These are phyloP conservation scores for Ganoderma boninense DNA, from an alignment of 1,284 basidiomycete genomes.

Conservation along the genomic window DNA sequence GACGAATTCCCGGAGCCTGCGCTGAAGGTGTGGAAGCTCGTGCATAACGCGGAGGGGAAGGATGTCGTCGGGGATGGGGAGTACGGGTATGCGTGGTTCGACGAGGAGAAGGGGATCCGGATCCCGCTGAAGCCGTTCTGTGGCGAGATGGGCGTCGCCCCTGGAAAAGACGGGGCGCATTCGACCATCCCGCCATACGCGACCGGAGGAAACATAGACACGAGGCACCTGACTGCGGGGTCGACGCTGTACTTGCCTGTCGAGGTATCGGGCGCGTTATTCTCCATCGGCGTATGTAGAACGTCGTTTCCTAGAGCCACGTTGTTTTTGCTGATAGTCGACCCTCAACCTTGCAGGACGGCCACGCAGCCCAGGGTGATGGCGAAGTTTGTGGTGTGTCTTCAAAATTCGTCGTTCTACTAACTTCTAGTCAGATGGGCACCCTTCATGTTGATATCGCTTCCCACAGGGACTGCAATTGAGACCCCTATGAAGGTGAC, in stretches of 20 bases:
- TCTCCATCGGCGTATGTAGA: conserved; percentile 64
- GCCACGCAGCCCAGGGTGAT: conserved; percentile 72
- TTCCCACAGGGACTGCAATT: conserved; percentile 60
- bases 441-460: neutral
- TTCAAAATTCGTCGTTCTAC: neutral
- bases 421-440: too few relatives aligned
- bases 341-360: conserved; percentile 50
- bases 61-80: conserved; percentile 25
- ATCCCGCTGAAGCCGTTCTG: conserved; percentile 63
- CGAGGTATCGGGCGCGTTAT: conserved; percentile 66
- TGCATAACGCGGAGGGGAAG: conserved; percentile 30
- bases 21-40: conserved; percentile 64
- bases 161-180: conserved; percentile 56
- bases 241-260: conserved; percentile 64
- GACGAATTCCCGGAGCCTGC: conserved; percentile 61
- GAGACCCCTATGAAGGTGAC: conserved; percentile 67
- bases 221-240: conserved; percentile 60
- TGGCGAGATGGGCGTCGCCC: conserved; percentile 74
- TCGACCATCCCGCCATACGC: conserved; percentile 70
- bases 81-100: conserved; percentile 55
- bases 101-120: conserved; percentile 55
- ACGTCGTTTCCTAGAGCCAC: neutral
- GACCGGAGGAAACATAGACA: conserved; percentile 70
- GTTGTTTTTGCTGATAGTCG: neutral
- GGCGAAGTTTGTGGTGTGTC: conserved; percentile 64